Conservation (phyloP, 83 land plant genomes). For the Thuja plicata region DNA sequence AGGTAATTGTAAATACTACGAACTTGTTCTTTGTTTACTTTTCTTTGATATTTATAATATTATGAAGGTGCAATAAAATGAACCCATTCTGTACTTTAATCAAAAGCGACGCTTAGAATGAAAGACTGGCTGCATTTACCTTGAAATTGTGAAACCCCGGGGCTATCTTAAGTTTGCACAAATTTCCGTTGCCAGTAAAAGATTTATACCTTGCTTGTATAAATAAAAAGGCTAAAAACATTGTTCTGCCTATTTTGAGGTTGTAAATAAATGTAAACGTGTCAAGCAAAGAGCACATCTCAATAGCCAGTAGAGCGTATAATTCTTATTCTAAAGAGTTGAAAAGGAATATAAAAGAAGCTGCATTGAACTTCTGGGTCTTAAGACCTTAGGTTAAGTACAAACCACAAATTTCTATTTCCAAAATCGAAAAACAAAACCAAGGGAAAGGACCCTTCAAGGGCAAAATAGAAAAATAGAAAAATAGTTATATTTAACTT, state of each 20-base stretch:
- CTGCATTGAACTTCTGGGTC: not conserved
- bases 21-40: not conserved
- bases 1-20: not conserved
- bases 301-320: not conserved
- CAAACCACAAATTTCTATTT: not conserved
- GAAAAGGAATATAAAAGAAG: not conserved
- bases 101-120: not conserved
- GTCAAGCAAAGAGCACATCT: not conserved
- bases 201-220: not conserved
- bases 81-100: not conserved
- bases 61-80: not conserved
- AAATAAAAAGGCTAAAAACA: not conserved
- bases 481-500: not conserved
- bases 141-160: not conserved
- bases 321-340: not conserved
- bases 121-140: not conserved
- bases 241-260: not conserved
- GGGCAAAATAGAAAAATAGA: not conserved
- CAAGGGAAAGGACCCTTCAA: not conserved
- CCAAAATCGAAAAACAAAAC: not conserved
- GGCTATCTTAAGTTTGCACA: not conserved
- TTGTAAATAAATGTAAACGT: not conserved
- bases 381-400: not conserved
- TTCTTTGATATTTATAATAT: not conserved
- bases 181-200: not conserved